Conservation (phyloP, 768 basidiomycete genomes). For the Leccinum variicolor region DNA sequence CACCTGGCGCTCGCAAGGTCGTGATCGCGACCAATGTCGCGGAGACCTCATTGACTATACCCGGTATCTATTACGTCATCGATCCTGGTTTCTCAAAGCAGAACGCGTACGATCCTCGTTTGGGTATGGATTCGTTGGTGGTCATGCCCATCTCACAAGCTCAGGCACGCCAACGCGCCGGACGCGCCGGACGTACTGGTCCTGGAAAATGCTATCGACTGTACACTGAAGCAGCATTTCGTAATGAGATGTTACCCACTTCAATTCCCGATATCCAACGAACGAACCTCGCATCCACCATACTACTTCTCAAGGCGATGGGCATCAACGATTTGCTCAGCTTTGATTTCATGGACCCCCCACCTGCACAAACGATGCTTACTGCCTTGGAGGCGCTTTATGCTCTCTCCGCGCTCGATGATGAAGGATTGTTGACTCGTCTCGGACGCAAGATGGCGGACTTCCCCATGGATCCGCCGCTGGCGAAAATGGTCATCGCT, state of each 20-base stretch:
- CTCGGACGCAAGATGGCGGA: slow-evolving; percentile 99
- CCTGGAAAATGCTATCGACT: slow-evolving; percentile 98
- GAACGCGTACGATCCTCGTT: slow-evolving; percentile 94
- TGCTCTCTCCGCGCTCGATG: slow-evolving; percentile 92
- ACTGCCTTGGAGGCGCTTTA: slow-evolving; percentile 94
- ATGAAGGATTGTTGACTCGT: slow-evolving; percentile 92
- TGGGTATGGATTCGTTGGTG: slow-evolving; percentile 98
- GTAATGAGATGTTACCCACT: slow-evolving; percentile 98
- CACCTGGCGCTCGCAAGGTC: slow-evolving; percentile 97
- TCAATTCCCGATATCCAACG: slow-evolving; percentile 98
- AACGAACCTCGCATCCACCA: slow-evolving; percentile 88
- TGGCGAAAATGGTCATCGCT: slow-evolving; percentile 97
- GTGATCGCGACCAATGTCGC: slow-evolving; percentile 99
- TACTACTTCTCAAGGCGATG: slow-evolving; percentile 97
- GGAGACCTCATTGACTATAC: slow-evolving; percentile 97
- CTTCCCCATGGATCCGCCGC: slow-evolving; percentile 95
- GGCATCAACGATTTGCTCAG: slow-evolving; percentile 96
- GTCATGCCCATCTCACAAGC: slow-evolving; percentile 99
- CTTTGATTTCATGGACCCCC: slow-evolving; percentile 99
- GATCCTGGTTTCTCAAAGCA: slow-evolving; percentile 99
- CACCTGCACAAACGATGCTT: slow-evolving; percentile 94
- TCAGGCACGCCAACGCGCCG: slow-evolving; percentile 92
- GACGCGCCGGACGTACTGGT: slow-evolving; percentile 96
- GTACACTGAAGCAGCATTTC: slow-evolving; percentile 96
- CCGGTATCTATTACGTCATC: slow-evolving; percentile 98